Conservation (phyloP, 1,284 basidiomycete genomes). For the Trichosporon coremiiforme region DNA sequence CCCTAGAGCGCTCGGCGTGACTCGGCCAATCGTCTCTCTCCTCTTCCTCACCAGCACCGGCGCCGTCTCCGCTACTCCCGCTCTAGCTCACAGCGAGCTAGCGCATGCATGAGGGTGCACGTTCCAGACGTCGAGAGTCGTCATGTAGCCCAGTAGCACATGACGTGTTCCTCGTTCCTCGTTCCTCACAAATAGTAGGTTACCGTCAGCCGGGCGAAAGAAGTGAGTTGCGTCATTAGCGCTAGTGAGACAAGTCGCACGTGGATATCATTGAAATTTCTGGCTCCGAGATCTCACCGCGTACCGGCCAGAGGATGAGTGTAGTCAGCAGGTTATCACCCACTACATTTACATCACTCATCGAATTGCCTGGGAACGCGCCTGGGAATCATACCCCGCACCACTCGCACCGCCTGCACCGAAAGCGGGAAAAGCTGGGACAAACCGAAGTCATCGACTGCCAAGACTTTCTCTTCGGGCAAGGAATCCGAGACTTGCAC, state of each 20-base stretch:
- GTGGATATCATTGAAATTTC: constrained; percentile 16
- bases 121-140: neutral
- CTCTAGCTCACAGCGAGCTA: no score
- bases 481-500: no score
- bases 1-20: neutral
- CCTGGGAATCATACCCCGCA: no score
- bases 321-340: neutral
- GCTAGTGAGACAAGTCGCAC: neutral
- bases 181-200: neutral
- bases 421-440: no score
- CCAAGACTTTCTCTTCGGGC: neutral
- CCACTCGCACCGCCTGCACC: no score
- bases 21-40: neutral
- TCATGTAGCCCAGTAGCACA: neutral
- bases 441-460: no score
- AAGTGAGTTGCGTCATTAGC: constrained; percentile 5
- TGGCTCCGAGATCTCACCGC: neutral
- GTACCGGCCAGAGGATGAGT: no score
- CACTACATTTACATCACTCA: neutral
- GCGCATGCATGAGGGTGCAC: neutral
- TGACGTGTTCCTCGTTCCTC: neutral
- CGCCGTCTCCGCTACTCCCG: no score
- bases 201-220: neutral
- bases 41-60: no score
- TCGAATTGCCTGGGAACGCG: neutral